Conservation (phyloP, 805 yeast species). For the Hanseniaspora nectarophila region DNA sequence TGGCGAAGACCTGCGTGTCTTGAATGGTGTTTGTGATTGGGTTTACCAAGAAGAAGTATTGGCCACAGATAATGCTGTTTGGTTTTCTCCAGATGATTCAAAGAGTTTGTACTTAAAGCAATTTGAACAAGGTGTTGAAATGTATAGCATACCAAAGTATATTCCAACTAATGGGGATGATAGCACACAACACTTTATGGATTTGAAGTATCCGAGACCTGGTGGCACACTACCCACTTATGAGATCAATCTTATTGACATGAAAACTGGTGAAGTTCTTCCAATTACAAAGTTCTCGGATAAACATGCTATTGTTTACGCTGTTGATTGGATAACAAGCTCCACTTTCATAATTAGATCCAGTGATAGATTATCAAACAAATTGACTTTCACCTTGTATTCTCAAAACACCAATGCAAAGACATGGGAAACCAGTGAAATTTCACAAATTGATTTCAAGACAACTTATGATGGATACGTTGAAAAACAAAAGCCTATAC, state of each 20-base stretch:
- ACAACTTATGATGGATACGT: constrained; percentile 45
- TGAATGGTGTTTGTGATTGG: constrained; percentile 73
- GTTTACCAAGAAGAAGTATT: constrained; percentile 73
- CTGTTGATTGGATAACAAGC: constrained; percentile 46
- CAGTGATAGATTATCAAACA: constrained; percentile 51
- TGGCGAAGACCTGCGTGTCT: constrained; percentile 24
- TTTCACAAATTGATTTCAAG: constrained; percentile 34
- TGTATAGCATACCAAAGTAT: constrained; percentile 42
- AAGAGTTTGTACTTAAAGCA: constrained; percentile 43
- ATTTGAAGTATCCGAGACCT: constrained; percentile 55
- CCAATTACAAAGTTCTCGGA: constrained; percentile 25
- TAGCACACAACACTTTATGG: constrained; percentile 26
- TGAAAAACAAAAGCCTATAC: constrained; percentile 37
- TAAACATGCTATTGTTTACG: constrained; percentile 46
- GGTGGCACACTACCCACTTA: constrained; percentile 47
- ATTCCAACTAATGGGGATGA: constrained; percentile 34
- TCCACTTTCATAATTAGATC: constrained; percentile 44
- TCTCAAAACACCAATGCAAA: constrained; percentile 28
- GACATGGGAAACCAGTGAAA: not conserved
- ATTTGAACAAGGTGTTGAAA: constrained; percentile 49
- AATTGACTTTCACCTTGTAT: constrained; percentile 35
- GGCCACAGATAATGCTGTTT: constrained; percentile 44
- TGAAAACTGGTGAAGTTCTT: constrained; percentile 22
- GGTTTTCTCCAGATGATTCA: constrained; percentile 63
- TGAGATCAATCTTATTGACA: constrained; percentile 1